Base-by-base conservation (phyloP, 495 filamentous ascomycete species). In the Lepraria neglecta region DNA sequence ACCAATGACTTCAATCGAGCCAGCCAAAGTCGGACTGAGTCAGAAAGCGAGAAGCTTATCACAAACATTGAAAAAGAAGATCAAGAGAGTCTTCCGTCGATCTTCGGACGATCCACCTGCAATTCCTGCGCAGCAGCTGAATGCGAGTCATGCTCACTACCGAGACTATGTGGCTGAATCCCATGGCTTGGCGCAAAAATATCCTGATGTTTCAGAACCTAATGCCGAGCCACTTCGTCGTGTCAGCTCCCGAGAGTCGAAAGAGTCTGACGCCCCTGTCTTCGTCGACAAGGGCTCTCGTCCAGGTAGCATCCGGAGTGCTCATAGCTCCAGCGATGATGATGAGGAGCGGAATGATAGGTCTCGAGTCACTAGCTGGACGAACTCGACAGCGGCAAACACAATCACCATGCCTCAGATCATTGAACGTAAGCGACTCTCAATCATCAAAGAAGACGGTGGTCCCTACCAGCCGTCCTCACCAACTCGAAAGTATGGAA, bases 291-390 rank as follows among this genome's bases (percentile, higher is more conserved):
- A 77, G 42, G 71, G 65, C 40, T 80, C 77, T 14, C 72, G 71
- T 24, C 67, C 74, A 59, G 80, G 80, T 17, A 85, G 82, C 60
- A 64, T 84, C 17, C 75, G 78, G 43, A 83, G 78, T 55, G 67
- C 75, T 9, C 71, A 69, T 61, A 54, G n/a, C 9, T 33, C 31
- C 21, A 85, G 79, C 65, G 77, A 74, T 31, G 71, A 69, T 56
- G 82, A 71, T 63, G 58, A 78, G 11, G 58, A 78, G 11, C 77
- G 73, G 27, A 80, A 83, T 28, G 80, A 82, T 19, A 80, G 74
- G 54, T 90, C 88, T 57, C 78, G 86, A 17, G 80, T 91, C 44
- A 91, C 87, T 15, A 92, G 89, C 68, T 91, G 88, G 89, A 79
- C 81, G 5, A 80, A 86, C 65, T 92, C 82, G 3, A 82, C 78